These are phyloP conservation scores for Vishniacozyma victoriae DNA, from an alignment of 768 basidiomycete genomes.

Conservation along the genomic window DNA sequence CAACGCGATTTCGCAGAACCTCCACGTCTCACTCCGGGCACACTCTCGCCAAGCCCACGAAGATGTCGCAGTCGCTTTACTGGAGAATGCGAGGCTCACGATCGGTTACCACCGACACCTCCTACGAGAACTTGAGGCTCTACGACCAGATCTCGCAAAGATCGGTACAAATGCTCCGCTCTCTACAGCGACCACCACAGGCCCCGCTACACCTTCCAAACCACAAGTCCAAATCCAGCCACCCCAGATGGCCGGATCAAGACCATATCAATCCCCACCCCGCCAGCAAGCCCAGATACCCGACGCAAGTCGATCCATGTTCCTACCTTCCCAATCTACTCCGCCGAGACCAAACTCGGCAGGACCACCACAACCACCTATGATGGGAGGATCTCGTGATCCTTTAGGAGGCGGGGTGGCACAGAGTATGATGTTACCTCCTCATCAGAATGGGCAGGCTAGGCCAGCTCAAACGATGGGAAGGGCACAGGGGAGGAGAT, in stretches of 20 bases:
- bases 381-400: background rate
- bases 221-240: constrained; percentile 1
- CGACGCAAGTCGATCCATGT: background rate
- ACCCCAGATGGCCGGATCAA: constrained; percentile 7
- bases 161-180: constrained; percentile 29
- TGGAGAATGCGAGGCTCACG: constrained; percentile 86
- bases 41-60: constrained; percentile 85
- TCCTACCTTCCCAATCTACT: background rate
- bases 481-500: constrained; percentile 14
- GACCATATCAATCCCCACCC: constrained; percentile 6
- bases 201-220: background rate
- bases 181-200: background rate
- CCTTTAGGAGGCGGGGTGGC: constrained; percentile 13
- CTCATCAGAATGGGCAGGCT: constrained; percentile 1
- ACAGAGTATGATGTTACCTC: constrained; percentile 39
- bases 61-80: constrained; percentile 79
- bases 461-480: constrained; percentile 11
- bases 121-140: constrained; percentile 77
- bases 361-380: background rate
- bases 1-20: constrained; percentile 85
- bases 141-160: constrained; percentile 62
- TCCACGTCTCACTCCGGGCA: constrained; percentile 75
- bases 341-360: background rate
- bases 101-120: constrained; percentile 88
- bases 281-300: background rate